Evolutionary conservation across 371 early-diverging fungal genomes (phyloP).

Genomic region (Coemansia sp.): DNA sequence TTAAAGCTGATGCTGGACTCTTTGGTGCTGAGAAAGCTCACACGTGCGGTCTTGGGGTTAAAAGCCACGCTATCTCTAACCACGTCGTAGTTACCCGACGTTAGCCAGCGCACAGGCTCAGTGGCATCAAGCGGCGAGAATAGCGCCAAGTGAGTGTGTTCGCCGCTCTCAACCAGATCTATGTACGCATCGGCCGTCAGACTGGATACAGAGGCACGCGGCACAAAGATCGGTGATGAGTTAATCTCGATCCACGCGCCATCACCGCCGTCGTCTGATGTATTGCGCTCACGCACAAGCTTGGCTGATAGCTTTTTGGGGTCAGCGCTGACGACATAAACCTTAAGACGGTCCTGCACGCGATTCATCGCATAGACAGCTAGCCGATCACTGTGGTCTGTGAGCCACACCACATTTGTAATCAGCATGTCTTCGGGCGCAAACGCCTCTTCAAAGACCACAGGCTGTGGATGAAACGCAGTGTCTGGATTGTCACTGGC

Average conservation of each 20-base stretch:
- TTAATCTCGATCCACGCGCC: conserved; percentile 72
- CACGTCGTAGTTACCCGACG: conserved; percentile 86
- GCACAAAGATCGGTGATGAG: conserved; percentile 38
- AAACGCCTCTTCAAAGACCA: conserved; percentile 35
- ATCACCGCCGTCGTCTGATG: conserved; percentile 55
- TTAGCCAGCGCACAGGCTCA: conserved; percentile 68
- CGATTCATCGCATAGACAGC: conserved; percentile 83
- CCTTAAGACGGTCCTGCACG: conserved; percentile 76
- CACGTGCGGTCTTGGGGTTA: conserved; percentile 57
- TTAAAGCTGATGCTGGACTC: conserved; percentile 77
- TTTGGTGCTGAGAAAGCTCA: conserved; percentile 74
- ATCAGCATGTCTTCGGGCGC: conserved; percentile 68
- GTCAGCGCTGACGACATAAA: conserved; percentile 58
- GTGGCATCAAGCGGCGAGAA: conserved; percentile 56
- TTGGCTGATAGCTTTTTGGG: conserved; percentile 27
- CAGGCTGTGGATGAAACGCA: conserved; percentile 32
- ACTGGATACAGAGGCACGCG: conserved; percentile 38
- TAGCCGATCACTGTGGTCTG: conserved; percentile 60
- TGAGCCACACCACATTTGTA: conserved; percentile 80
- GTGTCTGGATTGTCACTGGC: conserved; percentile 48
- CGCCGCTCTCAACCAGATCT: conserved; percentile 70
- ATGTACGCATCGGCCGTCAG: conserved; percentile 65
- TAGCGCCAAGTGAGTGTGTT: conserved; percentile 80
- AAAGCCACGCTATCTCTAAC: conserved; percentile 60
- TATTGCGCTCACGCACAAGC: conserved; percentile 58